Conservation (phyloP, 371 early-diverging fungal species). For the Rhizopus delemar region DNA sequence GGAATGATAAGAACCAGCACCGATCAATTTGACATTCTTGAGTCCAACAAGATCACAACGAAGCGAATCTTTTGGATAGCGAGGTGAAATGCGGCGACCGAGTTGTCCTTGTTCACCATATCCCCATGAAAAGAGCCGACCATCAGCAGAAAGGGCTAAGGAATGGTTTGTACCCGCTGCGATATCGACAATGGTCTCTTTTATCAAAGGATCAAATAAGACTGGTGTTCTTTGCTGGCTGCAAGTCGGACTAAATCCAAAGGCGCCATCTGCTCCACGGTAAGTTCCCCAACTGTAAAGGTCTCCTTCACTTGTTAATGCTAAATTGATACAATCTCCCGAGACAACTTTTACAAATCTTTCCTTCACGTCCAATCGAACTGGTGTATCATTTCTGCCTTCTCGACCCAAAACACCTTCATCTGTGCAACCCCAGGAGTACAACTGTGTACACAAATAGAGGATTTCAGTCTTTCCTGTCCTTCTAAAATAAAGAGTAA, state of each 20-base stretch:
- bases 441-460: conserved; percentile 45
- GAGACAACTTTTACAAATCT: conserved; percentile 85
- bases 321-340: conserved; percentile 92
- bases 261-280: conserved; percentile 67
- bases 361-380: conserved; percentile 28
- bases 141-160: conserved; percentile 74
- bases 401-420: conserved; percentile 91
- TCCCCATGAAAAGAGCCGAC: conserved; percentile 91
- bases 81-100: conserved; percentile 80
- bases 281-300: conserved; percentile 98
- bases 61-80: conserved; percentile 63
- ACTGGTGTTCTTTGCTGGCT: conserved; percentile 67
- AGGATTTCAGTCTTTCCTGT: background rate
- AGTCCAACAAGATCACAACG: conserved; percentile 58
- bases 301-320: conserved; percentile 79
- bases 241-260: conserved; percentile 66
- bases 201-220: conserved; percentile 44
- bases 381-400: conserved; percentile 79
- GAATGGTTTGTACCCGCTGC: conserved; percentile 93
- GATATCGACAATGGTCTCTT: conserved; percentile 70
- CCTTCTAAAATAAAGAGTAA: conserved; percentile 8
- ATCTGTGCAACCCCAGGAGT: conserved; percentile 99
- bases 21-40: conserved; percentile 66
- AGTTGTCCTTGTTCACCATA: conserved; percentile 91
- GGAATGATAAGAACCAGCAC: conserved; percentile 87